phyloP scores from a whole-genome alignment of 179 eudicot genomes.

The Patellifolia procumbens region DNA sequence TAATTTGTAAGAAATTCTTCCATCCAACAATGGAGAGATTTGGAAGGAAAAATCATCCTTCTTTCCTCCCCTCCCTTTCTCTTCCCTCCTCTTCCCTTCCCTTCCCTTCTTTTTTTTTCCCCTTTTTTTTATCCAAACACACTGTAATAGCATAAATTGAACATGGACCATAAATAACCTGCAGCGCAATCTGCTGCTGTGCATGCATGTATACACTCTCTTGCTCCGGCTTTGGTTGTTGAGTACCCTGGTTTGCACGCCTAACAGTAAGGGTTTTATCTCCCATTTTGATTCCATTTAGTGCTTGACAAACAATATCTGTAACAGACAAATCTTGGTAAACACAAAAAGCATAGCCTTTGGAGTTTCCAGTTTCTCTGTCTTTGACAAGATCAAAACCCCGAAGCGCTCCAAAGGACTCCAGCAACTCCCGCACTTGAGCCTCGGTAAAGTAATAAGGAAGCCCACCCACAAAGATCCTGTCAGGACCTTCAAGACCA shows the following conservation, averaged over 20 bases:
- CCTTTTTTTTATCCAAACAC: too few relatives aligned
- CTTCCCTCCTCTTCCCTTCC: too few relatives aligned
- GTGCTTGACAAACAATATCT: constrained; percentile 93
- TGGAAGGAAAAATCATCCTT: too few relatives aligned
- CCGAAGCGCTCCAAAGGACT: constrained; percentile 84
- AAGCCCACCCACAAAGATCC: constrained; percentile 94
- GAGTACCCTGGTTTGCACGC: constrained; percentile 90
- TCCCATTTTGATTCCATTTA: constrained; percentile 97
- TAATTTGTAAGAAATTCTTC: too few relatives aligned
- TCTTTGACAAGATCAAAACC: constrained; percentile 99
- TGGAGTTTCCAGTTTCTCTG: constrained; percentile 95
- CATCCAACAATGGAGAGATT: too few relatives aligned
- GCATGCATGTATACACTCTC: constrained; percentile 88
- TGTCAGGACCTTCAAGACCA: constrained; percentile 98
- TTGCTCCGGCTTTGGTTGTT: constrained; percentile 96
- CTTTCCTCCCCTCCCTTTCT: too few relatives aligned
- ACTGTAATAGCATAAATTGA: neutral
- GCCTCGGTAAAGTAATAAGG: constrained; percentile 95
- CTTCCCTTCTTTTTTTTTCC: too few relatives aligned
- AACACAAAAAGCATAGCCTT: constrained; percentile 98
- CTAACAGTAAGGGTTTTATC: constrained; percentile 81
- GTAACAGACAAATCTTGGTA: constrained; percentile 84
- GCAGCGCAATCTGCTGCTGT: constrained; percentile 91
- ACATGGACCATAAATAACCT: constrained; percentile 42
- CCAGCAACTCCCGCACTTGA: constrained; percentile 91